Percentiles rank a stretch among this genome's conserved stretches.
Evolutionary conservation across 192 early-diverging fungal genomes (phyloP).

Genomic region (Podila epicladia): DNA sequence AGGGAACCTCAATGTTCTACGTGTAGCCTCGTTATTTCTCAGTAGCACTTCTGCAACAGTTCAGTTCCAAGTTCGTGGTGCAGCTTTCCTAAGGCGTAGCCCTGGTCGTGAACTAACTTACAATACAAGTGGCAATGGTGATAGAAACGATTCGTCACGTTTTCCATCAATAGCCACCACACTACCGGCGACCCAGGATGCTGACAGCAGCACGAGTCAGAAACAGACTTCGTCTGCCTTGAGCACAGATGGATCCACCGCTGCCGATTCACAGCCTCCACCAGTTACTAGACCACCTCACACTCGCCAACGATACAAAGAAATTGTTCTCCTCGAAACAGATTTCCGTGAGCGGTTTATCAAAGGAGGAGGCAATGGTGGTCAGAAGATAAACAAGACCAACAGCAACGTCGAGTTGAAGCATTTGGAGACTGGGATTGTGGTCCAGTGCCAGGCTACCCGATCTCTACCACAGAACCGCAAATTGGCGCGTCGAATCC

Average conservation of each 20-base stretch:
- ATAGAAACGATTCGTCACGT: neutral
- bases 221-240: too few species aligned
- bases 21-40: constrained; percentile 7
- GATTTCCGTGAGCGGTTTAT: constrained; percentile 82
- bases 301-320: constrained; percentile 27
- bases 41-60: neutral
- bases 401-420: constrained; percentile 77
- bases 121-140: neutral
- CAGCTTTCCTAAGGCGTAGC: constrained; percentile 23
- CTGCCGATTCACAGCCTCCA: too few species aligned
- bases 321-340: constrained; percentile 67
- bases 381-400: constrained; percentile 85
- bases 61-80: constrained; percentile 13
- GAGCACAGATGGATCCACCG: too few species aligned
- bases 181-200: neutral
- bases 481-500: constrained; percentile 71
- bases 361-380: constrained; percentile 81
- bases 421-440: constrained; percentile 76
- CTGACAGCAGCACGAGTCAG: neutral
- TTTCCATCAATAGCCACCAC: neutral
- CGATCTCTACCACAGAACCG: constrained; percentile 78
- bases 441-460: constrained; percentile 79
- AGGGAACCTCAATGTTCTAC: neutral
- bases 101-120: constrained; percentile 18
- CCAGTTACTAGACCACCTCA: constrained; percentile 12